Conservation (phyloP, 768 basidiomycete species). For the Boletus barrowsii region DNA sequence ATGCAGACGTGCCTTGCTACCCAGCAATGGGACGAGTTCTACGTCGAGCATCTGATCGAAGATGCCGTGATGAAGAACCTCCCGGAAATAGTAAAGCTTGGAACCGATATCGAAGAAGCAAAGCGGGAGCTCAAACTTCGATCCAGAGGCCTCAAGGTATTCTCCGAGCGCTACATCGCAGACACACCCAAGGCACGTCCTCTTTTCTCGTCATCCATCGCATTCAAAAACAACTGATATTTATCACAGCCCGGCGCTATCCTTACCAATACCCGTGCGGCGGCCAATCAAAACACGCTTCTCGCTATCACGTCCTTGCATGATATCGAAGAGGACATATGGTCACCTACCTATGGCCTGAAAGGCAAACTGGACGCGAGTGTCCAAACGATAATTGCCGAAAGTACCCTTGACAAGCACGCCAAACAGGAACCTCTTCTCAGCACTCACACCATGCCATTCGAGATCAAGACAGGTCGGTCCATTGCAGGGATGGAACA, state of each 20-base stretch:
- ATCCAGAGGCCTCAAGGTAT: constrained; percentile 62
- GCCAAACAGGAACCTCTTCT: constrained; percentile 19
- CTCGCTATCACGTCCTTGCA: constrained; percentile 75
- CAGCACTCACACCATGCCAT: constrained; percentile 49
- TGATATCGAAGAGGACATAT: constrained; percentile 96
- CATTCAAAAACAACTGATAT: constrained; percentile 3
- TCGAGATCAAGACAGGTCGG: constrained; percentile 96
- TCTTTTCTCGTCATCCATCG: background rate
- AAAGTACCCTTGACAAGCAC: constrained; percentile 32
- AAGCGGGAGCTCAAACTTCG: constrained; percentile 57
- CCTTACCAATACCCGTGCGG: constrained; percentile 65
- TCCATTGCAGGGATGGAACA: constrained; percentile 80
- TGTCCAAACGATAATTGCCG: constrained; percentile 63
- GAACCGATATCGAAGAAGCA: constrained; percentile 58
- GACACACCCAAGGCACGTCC: constrained; percentile 56
- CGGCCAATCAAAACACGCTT: constrained; percentile 44
- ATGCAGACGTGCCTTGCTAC: constrained; percentile 75
- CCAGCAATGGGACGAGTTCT: constrained; percentile 59
- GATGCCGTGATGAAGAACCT: constrained; percentile 52
- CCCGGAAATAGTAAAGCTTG: constrained; percentile 60
- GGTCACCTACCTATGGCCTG: constrained; percentile 91
- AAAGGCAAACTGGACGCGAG: constrained; percentile 96
- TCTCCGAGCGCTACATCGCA: constrained; percentile 65
- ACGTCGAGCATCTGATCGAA: constrained; percentile 59
- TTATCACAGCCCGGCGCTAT: constrained; percentile 53